Evolutionary conservation across 163 green algal genomes (phyloP), one percentile per base, ranked within the genome.

Genomic region (Scenedesmus sp.): DNA sequence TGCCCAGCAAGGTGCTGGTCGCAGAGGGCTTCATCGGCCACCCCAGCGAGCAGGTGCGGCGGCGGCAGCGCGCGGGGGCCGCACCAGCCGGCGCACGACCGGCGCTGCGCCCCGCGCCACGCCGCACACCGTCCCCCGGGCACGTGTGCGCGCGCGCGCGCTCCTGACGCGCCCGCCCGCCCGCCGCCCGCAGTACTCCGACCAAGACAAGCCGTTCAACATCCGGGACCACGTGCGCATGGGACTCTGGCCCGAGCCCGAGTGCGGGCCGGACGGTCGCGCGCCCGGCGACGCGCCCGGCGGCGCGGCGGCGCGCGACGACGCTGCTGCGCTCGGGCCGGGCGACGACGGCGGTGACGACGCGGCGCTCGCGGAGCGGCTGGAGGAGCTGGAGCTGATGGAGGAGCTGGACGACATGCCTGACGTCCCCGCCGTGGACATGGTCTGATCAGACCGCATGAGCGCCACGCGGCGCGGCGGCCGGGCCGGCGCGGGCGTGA

Each of bases 321-420:
- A 33, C 60, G 62, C 26, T 70, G 71, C 45, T 50, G 3, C 24
- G 29, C 20, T 64, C 28, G n/a, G 29, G 54, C n/a, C 47, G 1
- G 42, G 42, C 42, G 34, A 66, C 2, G 53, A 53, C 14, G 58
- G 11, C 22, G 36, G 9, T 3, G 24, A 5, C 2, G 24, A 77
- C 62, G 71, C 28, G 18, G 70, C 34, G 9, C 33, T 62, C 31
- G 44, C 58, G 75, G 75, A 81, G 70, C 53, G 75, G 15, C 44
- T 83, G 10, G 75, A 78, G 42, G 81, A 83, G 60, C n/a, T 86
- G 20, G 75, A 83, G 63, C 31, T 72, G 39, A 71, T 77, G 75
- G 75, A 75, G 48, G 81, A 86, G 81, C n/a, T 84, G 42, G 75
- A 83, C 17, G 81, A 86, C 42, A 60, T 75, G 75, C 81, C 81